Conservation (phyloP, 2,329 filamentous ascomycete genomes). For the Thielaviopsis euricoi region DNA sequence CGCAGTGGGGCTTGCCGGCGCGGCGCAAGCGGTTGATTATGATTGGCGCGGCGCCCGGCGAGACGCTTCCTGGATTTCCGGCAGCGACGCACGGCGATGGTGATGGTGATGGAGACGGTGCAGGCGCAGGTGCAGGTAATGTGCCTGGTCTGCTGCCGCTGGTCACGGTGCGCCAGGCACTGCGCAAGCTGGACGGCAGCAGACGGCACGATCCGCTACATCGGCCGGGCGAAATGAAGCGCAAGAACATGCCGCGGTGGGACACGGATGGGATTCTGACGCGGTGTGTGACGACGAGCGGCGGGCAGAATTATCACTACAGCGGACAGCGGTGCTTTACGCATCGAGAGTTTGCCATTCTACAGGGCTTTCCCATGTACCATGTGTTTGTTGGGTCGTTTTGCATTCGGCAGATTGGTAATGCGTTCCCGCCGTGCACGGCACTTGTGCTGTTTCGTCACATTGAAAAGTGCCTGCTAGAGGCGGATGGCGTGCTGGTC, state of each 20-base stretch:
- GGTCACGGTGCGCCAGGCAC: constrained; percentile 27
- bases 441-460: constrained; percentile 34
- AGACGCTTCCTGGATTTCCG: constrained; percentile 51
- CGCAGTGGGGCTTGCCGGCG: constrained; percentile 34
- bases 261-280: constrained; percentile 30
- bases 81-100: constrained; percentile 37
- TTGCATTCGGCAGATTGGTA: constrained; percentile 54
- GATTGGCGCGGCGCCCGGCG: constrained; percentile 49
- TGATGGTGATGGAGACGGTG: constrained; percentile 7
- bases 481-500: constrained; percentile 21
- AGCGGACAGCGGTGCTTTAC: constrained; percentile 47
- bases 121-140: too few relatives aligned
- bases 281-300: constrained; percentile 48
- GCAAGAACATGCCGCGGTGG: constrained; percentile 23
- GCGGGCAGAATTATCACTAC: constrained; percentile 48
- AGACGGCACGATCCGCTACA: constrained; percentile 24
- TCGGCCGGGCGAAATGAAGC: constrained; percentile 18
- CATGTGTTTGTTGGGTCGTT: constrained; percentile 38
- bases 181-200: constrained; percentile 20
- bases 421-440: constrained; percentile 54
- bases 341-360: constrained; percentile 45
- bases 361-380: constrained; percentile 51
- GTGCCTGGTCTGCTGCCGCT: constrained; percentile 21
- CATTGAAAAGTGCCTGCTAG: constrained; percentile 28
- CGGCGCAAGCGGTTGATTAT: constrained; percentile 35